Conservation (phyloP, 116 monocot genomes). For the Phalaenopsis hybrid region DNA sequence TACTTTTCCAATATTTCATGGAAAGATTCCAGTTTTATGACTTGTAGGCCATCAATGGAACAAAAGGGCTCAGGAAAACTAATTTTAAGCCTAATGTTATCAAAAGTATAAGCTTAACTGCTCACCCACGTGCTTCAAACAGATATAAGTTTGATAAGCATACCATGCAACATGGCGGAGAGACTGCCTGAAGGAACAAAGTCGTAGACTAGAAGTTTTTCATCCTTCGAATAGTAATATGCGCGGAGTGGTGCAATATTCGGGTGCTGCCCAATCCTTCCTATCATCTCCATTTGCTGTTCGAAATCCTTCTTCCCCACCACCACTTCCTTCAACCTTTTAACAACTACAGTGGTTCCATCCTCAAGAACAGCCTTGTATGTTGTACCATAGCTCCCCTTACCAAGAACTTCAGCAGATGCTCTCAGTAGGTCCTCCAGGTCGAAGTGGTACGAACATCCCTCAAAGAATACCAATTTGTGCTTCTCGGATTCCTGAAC, state of each 20-base stretch:
- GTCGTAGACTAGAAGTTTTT: constrained; percentile 73
- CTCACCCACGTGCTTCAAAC: neutral
- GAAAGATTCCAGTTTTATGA: neutral
- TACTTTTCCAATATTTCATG: neutral
- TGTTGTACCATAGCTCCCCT: constrained; percentile 68
- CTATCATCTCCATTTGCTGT: constrained; percentile 67
- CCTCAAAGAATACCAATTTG: constrained; percentile 62
- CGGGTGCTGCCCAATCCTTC: constrained; percentile 34
- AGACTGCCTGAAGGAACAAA: constrained; percentile 46
- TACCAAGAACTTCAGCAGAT: constrained; percentile 79
- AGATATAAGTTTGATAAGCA: neutral
- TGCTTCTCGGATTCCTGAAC: constrained; percentile 43
- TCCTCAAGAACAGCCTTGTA: constrained; percentile 79
- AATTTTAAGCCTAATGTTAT: neutral
- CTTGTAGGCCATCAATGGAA: neutral
- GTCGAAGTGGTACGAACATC: constrained; percentile 62
- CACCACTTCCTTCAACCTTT: constrained; percentile 68
- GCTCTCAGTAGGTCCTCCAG: constrained; percentile 70
- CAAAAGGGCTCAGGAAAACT: neutral
- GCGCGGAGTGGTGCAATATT: constrained; percentile 58
- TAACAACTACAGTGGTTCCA: constrained; percentile 67
- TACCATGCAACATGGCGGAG: constrained; percentile 61
- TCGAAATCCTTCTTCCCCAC: constrained; percentile 76
- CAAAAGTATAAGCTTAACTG: neutral
- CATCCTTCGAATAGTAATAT: constrained; percentile 86